Evolutionary conservation across 2,329 filamentous ascomycete species (phyloP).

Genomic region (Penicillium brevicompactum): DNA sequence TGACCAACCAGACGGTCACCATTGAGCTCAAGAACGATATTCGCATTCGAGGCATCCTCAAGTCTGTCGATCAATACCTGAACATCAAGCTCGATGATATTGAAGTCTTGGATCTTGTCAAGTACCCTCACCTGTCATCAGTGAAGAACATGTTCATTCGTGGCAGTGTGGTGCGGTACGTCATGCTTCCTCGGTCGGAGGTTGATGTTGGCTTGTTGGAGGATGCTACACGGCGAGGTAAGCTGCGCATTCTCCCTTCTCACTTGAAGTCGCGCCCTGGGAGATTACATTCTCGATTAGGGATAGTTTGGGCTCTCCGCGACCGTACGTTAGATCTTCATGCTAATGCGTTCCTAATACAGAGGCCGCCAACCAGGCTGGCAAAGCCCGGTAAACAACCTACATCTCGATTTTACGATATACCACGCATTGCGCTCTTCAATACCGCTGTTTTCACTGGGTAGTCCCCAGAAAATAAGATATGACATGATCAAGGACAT

Average conservation of each 20-base stretch:
- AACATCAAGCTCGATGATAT: constrained; percentile 99
- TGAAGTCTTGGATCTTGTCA: constrained; percentile 85
- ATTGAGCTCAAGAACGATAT: constrained; percentile 99
- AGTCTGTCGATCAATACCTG: constrained; percentile 97
- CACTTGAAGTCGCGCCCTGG: background rate
- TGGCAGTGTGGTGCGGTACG: constrained; percentile 89
- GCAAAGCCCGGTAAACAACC: constrained; percentile 48
- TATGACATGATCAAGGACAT: constrained; percentile 6
- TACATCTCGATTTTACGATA: constrained; percentile 18
- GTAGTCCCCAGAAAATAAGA: constrained; percentile 13
- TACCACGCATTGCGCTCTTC: constrained; percentile 18
- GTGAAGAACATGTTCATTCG: constrained; percentile 97
- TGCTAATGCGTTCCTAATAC: constrained; percentile 13
- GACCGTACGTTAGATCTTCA: background rate
- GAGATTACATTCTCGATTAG: background rate
- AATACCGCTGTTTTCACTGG: constrained; percentile 16
- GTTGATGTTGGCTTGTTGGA: constrained; percentile 87
- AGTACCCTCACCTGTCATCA: constrained; percentile 87
- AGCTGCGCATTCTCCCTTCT: constrained; percentile 15
- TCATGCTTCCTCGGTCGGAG: constrained; percentile 78
- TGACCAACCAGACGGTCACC: constrained; percentile 95
- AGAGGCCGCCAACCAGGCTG: constrained; percentile 55
- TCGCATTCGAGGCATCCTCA: constrained; percentile 90
- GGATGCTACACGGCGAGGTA: constrained; percentile 87
- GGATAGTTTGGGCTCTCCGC: background rate